These are phyloP conservation scores for Hypoxylon lenormandii DNA, from an alignment of 495 filamentous ascomycete species.

Conservation along the genomic window DNA sequence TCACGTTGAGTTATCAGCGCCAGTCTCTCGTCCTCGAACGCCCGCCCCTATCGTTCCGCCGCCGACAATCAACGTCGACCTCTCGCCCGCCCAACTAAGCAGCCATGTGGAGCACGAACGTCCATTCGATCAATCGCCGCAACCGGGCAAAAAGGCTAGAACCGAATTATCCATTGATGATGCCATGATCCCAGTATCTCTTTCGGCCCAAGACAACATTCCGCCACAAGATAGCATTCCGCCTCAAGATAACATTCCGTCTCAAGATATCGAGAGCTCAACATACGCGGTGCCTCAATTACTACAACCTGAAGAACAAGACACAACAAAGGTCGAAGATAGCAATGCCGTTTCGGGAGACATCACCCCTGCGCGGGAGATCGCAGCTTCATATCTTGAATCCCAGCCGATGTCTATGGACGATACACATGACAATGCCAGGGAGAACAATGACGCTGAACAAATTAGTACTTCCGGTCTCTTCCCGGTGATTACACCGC, in stretches of 20 bases:
- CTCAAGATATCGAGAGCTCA: slow-evolving; percentile 3
- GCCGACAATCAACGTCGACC: slow-evolving; percentile 34
- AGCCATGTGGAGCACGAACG: slow-evolving; percentile 57
- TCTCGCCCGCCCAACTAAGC: slow-evolving; percentile 52
- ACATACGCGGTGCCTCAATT: slow-evolving; percentile 12
- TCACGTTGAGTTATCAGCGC: slow-evolving; percentile 18
- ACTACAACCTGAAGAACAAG: slow-evolving; percentile 1
- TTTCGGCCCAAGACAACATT: slow-evolving; percentile 12
- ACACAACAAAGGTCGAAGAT: background rate
- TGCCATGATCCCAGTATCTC: slow-evolving; percentile 25
- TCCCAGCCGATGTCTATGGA: slow-evolving; percentile 17
- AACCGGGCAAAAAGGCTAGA: slow-evolving; percentile 54
- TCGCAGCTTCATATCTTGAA: slow-evolving; percentile 43
- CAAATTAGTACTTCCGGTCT: slow-evolving; percentile 17
- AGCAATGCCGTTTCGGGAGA: slow-evolving; percentile 4
- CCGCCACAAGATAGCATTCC: slow-evolving; percentile 9
- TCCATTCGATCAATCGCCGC: slow-evolving; percentile 53
- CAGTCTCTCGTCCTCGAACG: slow-evolving; percentile 36
- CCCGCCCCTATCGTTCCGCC: slow-evolving; percentile 20
- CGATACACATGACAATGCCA: slow-evolving; percentile 20
- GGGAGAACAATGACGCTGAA: slow-evolving; percentile 14
- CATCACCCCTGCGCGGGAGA: slow-evolving; percentile 36
- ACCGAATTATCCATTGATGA: slow-evolving; percentile 46
- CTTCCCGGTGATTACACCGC: slow-evolving; percentile 31
- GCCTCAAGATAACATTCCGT: slow-evolving; percentile 4